Conservation (phyloP, 176 grass and related monocot genomes). For the Lolium multiflorum region DNA sequence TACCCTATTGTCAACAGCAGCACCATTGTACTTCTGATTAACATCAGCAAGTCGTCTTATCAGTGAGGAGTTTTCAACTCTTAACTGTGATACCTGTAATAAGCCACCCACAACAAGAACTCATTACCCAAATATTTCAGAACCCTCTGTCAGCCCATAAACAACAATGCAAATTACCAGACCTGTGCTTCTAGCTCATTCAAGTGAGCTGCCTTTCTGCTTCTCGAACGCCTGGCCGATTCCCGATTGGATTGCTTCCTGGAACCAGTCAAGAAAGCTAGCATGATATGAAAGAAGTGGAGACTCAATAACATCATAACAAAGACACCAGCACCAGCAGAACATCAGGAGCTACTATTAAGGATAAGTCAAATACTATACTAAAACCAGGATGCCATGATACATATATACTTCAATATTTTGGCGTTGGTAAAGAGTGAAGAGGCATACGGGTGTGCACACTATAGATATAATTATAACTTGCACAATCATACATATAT, state of each 20-base stretch:
- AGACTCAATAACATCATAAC: constrained; percentile 1
- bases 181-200: constrained; percentile 90
- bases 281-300: background rate
- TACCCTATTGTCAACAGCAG: constrained; percentile 82
- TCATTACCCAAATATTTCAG: background rate
- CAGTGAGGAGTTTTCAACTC: constrained; percentile 79
- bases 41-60: constrained; percentile 76
- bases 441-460: background rate
- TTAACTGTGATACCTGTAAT: constrained; percentile 74
- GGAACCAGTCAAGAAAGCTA: constrained; percentile 27
- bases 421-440: background rate
- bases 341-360: constrained; percentile 6
- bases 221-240: constrained; percentile 92
- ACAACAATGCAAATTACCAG: background rate
- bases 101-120: background rate
- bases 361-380: background rate
- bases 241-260: constrained; percentile 97
- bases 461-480: background rate
- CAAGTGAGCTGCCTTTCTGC: constrained; percentile 85
- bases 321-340: background rate
- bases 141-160: background rate
- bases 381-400: background rate
- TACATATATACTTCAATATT: background rate
- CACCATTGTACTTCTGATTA: constrained; percentile 83
- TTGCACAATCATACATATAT: background rate